Evolutionary conservation across 2,329 filamentous ascomycete genomes (phyloP), one percentile per base, ranked within the genome.

Genomic region (Venturia nashicola): DNA sequence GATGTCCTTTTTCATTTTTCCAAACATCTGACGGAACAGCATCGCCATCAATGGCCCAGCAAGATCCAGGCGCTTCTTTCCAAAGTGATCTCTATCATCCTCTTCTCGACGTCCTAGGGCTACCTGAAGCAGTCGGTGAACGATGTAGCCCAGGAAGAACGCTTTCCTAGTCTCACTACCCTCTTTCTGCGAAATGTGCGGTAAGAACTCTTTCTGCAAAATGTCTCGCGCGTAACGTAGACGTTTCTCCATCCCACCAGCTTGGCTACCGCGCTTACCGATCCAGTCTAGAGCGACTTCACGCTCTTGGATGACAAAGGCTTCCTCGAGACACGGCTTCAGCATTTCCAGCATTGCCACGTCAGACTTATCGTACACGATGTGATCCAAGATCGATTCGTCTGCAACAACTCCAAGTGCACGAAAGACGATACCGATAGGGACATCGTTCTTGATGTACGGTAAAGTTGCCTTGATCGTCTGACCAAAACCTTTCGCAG

Each of bases 61-160:
- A 70, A 99, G 83, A 79, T 99, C 94, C 65, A 99, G 82, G 68
- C 94, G 89, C 83, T 99, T 99, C 83, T 97, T 97, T 71, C 94
- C 94, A 72, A 99, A 97, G 75, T 99, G 95, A 80, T 99, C 94
- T 79, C 94, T 90, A 72, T 99, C 94, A 72, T 99, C 94, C 34
- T 91, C 91, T 73, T 97, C 94, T 67, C 91, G 88, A 66, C 94
- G 88, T 61, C 94, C 95, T 59, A 99, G 83, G 63, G 92, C 90
- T 73, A 92, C 96, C 75, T 97, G 93, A 32, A 97, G 82, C 70
- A 99, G 83, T 73, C 94, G 89, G 76, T 99, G 93, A 59, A 97
- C 90, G 93, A 99, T 99, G 77, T 99, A 99, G 27, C 95, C 94
- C 60, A 99, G 80, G 82, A 97, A 99, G 77, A 96, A 99, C 2